A percentile compares a stretch with the other conserved stretches of the same genome.
These are phyloP conservation scores for Komagataella mondaviorum DNA, from an alignment of 805 yeast genomes.

Conservation along the genomic window DNA sequence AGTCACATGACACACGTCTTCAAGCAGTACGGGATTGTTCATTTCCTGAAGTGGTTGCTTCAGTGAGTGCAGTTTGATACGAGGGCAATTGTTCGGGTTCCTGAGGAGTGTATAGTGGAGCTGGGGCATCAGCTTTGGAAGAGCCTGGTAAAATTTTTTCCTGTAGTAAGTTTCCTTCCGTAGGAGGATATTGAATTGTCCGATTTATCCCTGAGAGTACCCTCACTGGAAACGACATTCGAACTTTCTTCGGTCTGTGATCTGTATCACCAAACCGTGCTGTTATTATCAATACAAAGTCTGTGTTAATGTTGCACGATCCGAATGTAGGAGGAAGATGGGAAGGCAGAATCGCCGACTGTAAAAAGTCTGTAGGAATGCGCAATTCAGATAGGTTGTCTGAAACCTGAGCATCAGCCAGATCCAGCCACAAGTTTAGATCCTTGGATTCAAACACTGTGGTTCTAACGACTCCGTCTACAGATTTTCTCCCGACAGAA, in stretches of 20 bases:
- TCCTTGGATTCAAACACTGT: conserved; percentile 10
- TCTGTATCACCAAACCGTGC: conserved; percentile 15
- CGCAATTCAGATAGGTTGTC: conserved; percentile 24
- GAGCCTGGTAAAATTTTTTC: not conserved
- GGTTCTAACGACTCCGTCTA: conserved; percentile 6
- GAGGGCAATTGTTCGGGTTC: not conserved
- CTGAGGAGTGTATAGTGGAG: not conserved
- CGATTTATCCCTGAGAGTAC: not conserved
- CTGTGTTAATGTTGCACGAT: conserved; percentile 40
- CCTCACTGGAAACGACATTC: not conserved
- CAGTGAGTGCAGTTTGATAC: not conserved
- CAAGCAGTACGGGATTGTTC: not conserved
- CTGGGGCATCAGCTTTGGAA: not conserved
- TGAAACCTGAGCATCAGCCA: conserved; percentile 18
- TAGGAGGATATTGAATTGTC: not conserved
- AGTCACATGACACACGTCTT: not conserved
- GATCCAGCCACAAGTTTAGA: conserved; percentile 20
- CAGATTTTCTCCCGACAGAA: conserved; percentile 12
- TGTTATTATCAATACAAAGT: conserved; percentile 22
- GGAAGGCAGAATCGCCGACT: conserved; percentile 30
- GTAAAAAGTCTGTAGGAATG: conserved; percentile 24
- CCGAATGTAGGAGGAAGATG: conserved; percentile 38
- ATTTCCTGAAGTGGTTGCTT: not conserved
- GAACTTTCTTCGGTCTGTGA: not conserved
- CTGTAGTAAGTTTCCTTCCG: not conserved